A percentile compares a stretch with the other conserved stretches of the same genome.
These are phyloP conservation scores for Salicornia ramosissima DNA, from an alignment of 148 eudicot species.

Conservation along the genomic window DNA sequence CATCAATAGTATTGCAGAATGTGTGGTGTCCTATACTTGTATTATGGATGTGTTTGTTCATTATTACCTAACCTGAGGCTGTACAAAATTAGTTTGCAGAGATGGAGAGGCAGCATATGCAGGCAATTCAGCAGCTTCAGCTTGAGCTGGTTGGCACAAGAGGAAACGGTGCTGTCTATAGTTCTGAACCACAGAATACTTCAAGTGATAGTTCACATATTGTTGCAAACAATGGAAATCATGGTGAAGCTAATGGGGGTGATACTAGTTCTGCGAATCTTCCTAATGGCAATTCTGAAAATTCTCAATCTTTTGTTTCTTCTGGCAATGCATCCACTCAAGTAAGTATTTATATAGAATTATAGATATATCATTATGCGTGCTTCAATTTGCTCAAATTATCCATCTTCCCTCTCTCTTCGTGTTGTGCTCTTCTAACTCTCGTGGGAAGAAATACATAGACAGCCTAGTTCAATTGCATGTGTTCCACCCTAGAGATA, in stretches of 20 bases:
- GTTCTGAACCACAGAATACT: slow-evolving; percentile 43
- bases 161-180: slow-evolving; percentile 44
- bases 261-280: slow-evolving; percentile 37
- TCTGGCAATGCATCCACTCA: slow-evolving; percentile 46
- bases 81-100: slow-evolving; percentile 55
- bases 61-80: slow-evolving; percentile 6
- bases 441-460: no score
- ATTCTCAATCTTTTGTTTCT: slow-evolving; percentile 40
- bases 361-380: background rate
- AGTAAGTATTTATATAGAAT: slow-evolving; percentile 30
- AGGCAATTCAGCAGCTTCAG: slow-evolving; percentile 72
- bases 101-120: slow-evolving; percentile 85
- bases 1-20: background rate
- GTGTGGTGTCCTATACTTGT: background rate
- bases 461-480: no score
- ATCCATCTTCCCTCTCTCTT: background rate
- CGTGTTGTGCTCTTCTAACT: no score
- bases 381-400: background rate
- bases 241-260: slow-evolving; percentile 49
- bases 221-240: slow-evolving; percentile 49
- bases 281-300: slow-evolving; percentile 56
- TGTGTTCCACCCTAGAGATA: no score
- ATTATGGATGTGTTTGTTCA: background rate
- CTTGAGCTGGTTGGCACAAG: slow-evolving; percentile 63
- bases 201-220: slow-evolving; percentile 48